A percentile compares a stretch with the other conserved stretches of the same genome.
phyloP scores from a whole-genome alignment of 2,329 filamentous ascomycete genomes.

The Neocatenulostroma microsporum region DNA sequence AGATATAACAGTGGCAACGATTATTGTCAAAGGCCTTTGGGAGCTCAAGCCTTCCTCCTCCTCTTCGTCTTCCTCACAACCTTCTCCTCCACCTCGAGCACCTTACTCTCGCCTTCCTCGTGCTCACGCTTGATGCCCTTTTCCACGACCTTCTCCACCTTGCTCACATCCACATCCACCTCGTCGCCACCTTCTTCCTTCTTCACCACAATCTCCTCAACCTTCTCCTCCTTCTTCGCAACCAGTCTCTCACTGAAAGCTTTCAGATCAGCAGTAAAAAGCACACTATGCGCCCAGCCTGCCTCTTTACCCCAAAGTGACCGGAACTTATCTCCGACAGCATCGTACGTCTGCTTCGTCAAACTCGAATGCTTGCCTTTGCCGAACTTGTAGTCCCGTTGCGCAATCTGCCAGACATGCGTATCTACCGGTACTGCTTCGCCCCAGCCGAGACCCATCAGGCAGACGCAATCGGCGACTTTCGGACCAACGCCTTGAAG shows the following conservation, averaged over 20 bases:
- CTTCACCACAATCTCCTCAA: conserved; percentile 33
- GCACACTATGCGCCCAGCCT: conserved; percentile 93
- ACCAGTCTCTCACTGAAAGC: conserved; percentile 66
- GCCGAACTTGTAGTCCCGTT: conserved; percentile 89
- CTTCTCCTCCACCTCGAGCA: conserved; percentile 34
- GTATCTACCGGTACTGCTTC: conserved; percentile 95
- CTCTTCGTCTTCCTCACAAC: conserved; percentile 32
- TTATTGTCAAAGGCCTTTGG: too few species aligned
- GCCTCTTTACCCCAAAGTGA: conserved; percentile 86
- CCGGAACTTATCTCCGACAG: conserved; percentile 83
- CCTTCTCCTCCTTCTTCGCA: conserved; percentile 43
- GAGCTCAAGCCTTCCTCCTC: conserved; percentile 21
- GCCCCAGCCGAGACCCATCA: conserved; percentile 94
- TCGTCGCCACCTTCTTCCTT: conserved; percentile 19
- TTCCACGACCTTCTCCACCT: conserved; percentile 26
- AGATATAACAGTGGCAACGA: too few species aligned
- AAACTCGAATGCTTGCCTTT: conserved; percentile 75
- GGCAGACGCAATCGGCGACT: conserved; percentile 89
- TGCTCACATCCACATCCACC: conserved; percentile 26
- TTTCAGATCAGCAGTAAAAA: conserved; percentile 88
- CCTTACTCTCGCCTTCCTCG: conserved; percentile 31
- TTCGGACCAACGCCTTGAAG: conserved; percentile 91
- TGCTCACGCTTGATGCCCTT: conserved; percentile 36
- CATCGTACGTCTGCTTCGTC: conserved; percentile 81
- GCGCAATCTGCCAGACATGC: conserved; percentile 97